Conservation (phyloP, 2,329 filamentous ascomycete species). For the Phyllosticta capitalensis region DNA sequence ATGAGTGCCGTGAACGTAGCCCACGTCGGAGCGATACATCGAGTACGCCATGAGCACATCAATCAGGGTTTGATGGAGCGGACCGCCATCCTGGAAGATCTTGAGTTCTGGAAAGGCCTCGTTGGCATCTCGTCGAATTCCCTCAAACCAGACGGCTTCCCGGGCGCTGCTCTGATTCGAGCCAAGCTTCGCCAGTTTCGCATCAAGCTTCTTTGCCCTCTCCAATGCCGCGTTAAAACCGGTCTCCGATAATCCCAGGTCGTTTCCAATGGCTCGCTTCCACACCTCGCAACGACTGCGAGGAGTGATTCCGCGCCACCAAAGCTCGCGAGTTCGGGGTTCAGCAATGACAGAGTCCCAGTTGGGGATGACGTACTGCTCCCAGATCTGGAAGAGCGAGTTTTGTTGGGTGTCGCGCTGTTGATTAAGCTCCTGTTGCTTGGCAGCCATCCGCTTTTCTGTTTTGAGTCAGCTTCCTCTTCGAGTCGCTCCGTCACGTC, state of each 20-base stretch:
- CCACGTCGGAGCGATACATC: conserved; percentile 74
- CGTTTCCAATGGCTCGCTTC: conserved; percentile 63
- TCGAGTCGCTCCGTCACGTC: not conserved
- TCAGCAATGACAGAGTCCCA: conserved; percentile 64
- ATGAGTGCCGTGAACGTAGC: conserved; percentile 65
- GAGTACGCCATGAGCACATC: conserved; percentile 70
- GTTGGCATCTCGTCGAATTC: conserved; percentile 56
- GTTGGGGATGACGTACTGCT: conserved; percentile 64
- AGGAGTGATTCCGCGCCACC: conserved; percentile 72
- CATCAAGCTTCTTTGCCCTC: conserved; percentile 55
- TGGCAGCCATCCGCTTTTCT: conserved; percentile 42
- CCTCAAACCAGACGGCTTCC: conserved; percentile 51
- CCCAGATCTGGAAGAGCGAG: conserved; percentile 54
- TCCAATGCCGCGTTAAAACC: conserved; percentile 63
- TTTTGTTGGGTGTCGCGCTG: conserved; percentile 43
- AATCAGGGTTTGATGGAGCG: conserved; percentile 57
- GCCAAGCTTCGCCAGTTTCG: conserved; percentile 39
- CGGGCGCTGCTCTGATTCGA: conserved; percentile 38
- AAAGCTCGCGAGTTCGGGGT: conserved; percentile 62
- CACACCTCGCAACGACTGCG: conserved; percentile 61
- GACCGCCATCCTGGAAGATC: conserved; percentile 60
- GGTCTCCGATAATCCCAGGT: conserved; percentile 54
- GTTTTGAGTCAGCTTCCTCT: conserved; percentile 1
- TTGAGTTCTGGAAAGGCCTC: conserved; percentile 61
- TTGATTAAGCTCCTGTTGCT: conserved; percentile 43